These are phyloP conservation scores for Fonsecaea pugnacius DNA, from an alignment of 2,329 filamentous ascomycete genomes.

Conservation along the genomic window DNA sequence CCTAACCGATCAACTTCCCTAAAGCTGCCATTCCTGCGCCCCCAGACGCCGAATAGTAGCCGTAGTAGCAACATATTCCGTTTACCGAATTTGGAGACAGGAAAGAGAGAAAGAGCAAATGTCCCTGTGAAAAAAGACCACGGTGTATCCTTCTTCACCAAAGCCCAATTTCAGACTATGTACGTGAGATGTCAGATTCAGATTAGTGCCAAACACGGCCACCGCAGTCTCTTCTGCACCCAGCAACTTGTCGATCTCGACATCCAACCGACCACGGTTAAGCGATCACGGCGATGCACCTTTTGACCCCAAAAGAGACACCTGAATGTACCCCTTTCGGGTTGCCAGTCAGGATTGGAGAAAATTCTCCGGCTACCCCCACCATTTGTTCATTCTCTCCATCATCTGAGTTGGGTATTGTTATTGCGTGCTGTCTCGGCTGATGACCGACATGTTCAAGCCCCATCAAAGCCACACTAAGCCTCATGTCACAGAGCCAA, in stretches of 20 bases:
- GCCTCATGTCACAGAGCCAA: conserved; percentile 12
- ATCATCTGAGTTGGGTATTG: conserved; percentile 1
- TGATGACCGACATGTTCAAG: conserved; percentile 7
- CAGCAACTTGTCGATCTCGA: conserved; percentile 4
- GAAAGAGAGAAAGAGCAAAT: not conserved
- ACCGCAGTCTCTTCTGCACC: not conserved
- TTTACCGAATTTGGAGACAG: conserved; percentile 1
- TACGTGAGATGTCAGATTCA: conserved; percentile 12
- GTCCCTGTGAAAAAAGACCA: not conserved
- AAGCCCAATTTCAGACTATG: conserved; percentile 5
- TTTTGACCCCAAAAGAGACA: conserved; percentile 4
- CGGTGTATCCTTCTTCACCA: conserved; percentile 9
- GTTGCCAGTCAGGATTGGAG: not conserved
- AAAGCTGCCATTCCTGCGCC: conserved; percentile 3
- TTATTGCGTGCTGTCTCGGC: conserved; percentile 8
- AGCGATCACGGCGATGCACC: conserved; percentile 5
- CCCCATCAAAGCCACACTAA: conserved; percentile 12
- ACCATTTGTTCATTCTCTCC: not conserved
- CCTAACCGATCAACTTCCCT: conserved; percentile 1
- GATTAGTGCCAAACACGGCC: not conserved
- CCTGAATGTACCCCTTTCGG: not conserved
- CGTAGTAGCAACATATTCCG: not conserved
- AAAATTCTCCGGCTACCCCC: conserved; percentile 10
- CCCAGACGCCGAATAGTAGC: not conserved
- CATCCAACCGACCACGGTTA: not conserved